These are phyloP conservation scores for Sugiyamaella marilandica DNA, from an alignment of 805 yeast genomes.

Conservation along the genomic window DNA sequence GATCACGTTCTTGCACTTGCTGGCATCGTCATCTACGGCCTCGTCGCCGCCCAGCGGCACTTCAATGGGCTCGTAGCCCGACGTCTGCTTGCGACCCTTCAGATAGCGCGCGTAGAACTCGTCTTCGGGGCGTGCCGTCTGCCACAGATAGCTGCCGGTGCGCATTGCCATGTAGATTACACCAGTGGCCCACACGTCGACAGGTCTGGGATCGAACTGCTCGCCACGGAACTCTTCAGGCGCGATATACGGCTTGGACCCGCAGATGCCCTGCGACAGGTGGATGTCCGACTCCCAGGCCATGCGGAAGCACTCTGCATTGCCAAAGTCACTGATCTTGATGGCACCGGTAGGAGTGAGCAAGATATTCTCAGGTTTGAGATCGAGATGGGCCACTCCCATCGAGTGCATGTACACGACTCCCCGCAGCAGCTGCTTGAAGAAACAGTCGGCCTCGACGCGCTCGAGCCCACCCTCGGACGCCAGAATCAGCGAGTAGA, in stretches of 20 bases:
- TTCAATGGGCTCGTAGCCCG: slow-evolving; percentile 92
- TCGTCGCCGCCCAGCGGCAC: neutral
- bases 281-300: slow-evolving; percentile 81
- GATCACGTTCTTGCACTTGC: slow-evolving; percentile 87
- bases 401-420: slow-evolving; percentile 80
- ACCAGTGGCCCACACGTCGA: slow-evolving; percentile 89
- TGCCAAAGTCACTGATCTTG: slow-evolving; percentile 83
- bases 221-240: slow-evolving; percentile 72
- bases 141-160: slow-evolving; percentile 92
- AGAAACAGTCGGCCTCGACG: slow-evolving; percentile 79
- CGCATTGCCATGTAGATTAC: slow-evolving; percentile 74
- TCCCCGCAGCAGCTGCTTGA: slow-evolving; percentile 81
- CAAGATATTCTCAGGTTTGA: slow-evolving; percentile 82
- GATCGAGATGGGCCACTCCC: slow-evolving; percentile 92
- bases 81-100: slow-evolving; percentile 69
- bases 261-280: slow-evolving; percentile 68
- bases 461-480: slow-evolving; percentile 47
- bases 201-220: slow-evolving; percentile 68
- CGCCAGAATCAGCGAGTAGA: slow-evolving; percentile 54
- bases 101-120: slow-evolving; percentile 74
- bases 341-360: slow-evolving; percentile 61
- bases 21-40: slow-evolving; percentile 55
- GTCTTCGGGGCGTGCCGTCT: slow-evolving; percentile 67
- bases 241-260: slow-evolving; percentile 87
- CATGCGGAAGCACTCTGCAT: slow-evolving; percentile 83